Percentiles rank a stretch among this genome's conserved stretches.
These are phyloP conservation scores for Cytospora paraplurivora DNA, from an alignment of 2,329 filamentous ascomycete species.

Conservation along the genomic window DNA sequence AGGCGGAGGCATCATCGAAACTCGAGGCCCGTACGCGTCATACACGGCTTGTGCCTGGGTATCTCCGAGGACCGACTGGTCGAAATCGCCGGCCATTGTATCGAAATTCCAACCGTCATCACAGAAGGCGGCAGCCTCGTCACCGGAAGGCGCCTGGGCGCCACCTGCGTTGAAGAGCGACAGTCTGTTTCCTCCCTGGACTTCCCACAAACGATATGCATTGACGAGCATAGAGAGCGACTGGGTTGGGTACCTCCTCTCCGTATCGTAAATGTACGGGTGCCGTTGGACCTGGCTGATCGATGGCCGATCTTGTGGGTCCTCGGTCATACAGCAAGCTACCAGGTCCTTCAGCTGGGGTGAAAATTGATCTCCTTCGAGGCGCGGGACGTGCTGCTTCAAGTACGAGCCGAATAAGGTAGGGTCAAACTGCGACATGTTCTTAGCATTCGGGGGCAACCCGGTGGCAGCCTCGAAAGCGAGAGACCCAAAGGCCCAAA, in stretches of 20 bases:
- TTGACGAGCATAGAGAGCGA: conserved; percentile 67
- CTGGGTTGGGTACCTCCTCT: conserved; percentile 63
- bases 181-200: conserved; percentile 68
- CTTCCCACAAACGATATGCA: conserved; percentile 75
- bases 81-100: conserved; percentile 63
- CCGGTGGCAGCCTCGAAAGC: conserved; percentile 81
- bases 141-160: conserved; percentile 54
- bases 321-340: conserved; percentile 70
- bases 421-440: conserved; percentile 48
- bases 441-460: conserved; percentile 67
- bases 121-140: conserved; percentile 38
- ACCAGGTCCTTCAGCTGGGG: conserved; percentile 68
- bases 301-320: conserved; percentile 67
- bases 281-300: conserved; percentile 71
- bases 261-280: conserved; percentile 66
- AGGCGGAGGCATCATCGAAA: conserved; percentile 50
- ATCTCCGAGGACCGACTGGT: conserved; percentile 56
- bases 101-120: conserved; percentile 70
- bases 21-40: conserved; percentile 57
- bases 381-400: conserved; percentile 64
- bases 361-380: conserved; percentile 74
- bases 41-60: conserved; percentile 60
- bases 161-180: conserved; percentile 64
- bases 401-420: conserved; percentile 58
- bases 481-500: conserved; percentile 84